These are phyloP conservation scores for Psilocybe cyanescens DNA, from an alignment of 768 basidiomycete genomes.

Conservation along the genomic window DNA sequence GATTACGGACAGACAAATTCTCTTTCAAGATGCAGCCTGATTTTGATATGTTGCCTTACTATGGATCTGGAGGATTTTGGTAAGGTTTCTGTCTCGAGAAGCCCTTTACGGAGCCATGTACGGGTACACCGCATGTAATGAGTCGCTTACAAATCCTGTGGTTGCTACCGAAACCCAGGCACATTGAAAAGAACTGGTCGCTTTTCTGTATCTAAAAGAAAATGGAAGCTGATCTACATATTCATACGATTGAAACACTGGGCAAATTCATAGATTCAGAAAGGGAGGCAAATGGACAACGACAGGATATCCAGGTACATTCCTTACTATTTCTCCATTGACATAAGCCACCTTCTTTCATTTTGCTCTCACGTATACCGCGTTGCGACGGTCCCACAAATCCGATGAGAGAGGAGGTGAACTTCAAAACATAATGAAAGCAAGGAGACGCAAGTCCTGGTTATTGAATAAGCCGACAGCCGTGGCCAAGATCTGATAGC, in stretches of 20 bases:
- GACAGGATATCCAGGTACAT: not conserved
- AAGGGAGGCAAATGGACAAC: not conserved
- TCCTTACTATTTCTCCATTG: not conserved
- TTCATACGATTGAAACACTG: not conserved
- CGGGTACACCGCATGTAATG: no score
- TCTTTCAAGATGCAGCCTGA: constrained; percentile 18
- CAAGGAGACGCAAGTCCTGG: not conserved
- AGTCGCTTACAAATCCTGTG: no score
- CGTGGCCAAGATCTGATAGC: not conserved
- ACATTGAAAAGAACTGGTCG: no score
- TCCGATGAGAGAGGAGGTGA: not conserved
- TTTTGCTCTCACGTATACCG: not conserved
- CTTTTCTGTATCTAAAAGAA: no score
- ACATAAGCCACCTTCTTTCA: not conserved
- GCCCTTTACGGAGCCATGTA: no score
- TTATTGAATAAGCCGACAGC: not conserved
- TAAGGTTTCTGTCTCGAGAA: not conserved
- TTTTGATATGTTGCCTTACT: constrained; percentile 4
- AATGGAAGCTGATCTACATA: not conserved
- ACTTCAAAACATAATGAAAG: not conserved
- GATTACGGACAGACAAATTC: constrained; percentile 3
- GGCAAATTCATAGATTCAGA: not conserved
- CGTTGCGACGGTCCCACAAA: not conserved
- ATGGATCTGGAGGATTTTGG: not conserved
- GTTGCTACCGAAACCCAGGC: no score